Percentiles rank a stretch among this genome's conserved stretches.
These are phyloP conservation scores for Bocquillonia castaneifolia DNA, from an alignment of 441 rosid genomes.

Conservation along the genomic window DNA sequence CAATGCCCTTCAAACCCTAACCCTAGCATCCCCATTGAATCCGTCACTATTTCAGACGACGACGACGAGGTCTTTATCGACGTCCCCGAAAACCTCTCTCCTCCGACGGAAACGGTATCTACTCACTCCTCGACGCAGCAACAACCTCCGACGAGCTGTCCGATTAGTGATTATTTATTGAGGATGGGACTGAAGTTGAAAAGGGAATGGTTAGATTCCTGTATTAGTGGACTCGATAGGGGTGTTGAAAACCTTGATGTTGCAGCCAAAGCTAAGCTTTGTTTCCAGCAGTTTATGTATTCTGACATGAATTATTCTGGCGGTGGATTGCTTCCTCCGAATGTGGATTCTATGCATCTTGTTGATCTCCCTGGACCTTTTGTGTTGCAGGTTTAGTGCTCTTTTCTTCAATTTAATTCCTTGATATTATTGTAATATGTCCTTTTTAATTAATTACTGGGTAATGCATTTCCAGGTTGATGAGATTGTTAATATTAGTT, in stretches of 20 bases:
- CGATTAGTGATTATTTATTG: conserved; percentile 39
- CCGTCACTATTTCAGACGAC: conserved; percentile 44
- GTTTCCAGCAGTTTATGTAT: conserved; percentile 63
- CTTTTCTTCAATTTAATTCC: neutral
- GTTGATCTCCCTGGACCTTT: conserved; percentile 85
- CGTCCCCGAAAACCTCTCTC: conserved; percentile 38
- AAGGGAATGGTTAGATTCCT: conserved; percentile 61
- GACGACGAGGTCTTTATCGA: conserved; percentile 58
- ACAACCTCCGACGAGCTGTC: conserved; percentile 26
- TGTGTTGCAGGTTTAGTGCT: conserved; percentile 58
- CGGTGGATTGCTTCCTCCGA: conserved; percentile 67
- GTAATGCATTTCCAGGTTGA: conserved; percentile 56
- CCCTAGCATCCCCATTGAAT: conserved; percentile 33
- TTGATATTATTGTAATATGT: neutral
- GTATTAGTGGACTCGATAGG: conserved; percentile 40
- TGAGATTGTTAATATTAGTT: conserved; percentile 79
- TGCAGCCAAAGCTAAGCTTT: conserved; percentile 57
- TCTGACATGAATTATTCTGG: conserved; percentile 80
- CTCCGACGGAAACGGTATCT: conserved; percentile 33
- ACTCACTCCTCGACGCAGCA: conserved; percentile 16
- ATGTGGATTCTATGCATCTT: conserved; percentile 61
- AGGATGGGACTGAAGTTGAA: conserved; percentile 60
- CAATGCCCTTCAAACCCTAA: conserved; percentile 23
- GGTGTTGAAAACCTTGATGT: conserved; percentile 47
- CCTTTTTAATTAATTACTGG: no score